phyloP scores from a whole-genome alignment of 495 filamentous ascomycete species.

The Podospora australis region DNA sequence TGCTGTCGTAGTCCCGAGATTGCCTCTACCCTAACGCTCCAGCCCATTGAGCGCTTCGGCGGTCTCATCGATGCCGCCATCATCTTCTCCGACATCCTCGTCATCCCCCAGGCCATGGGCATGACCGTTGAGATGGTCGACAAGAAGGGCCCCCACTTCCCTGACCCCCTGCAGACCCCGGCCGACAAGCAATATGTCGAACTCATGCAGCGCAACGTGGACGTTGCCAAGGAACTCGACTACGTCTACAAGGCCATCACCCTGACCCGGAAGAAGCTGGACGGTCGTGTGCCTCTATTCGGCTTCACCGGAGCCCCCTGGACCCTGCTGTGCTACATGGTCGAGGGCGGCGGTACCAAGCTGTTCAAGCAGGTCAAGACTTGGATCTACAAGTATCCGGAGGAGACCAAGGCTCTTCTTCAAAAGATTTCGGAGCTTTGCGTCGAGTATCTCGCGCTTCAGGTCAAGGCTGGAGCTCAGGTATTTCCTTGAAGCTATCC shows the following conservation, averaged over 20 bases:
- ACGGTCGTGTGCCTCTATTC: slow-evolving; percentile 82
- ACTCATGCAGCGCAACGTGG: slow-evolving; percentile 68
- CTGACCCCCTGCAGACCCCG: slow-evolving; percentile 70
- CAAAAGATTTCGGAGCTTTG: slow-evolving; percentile 89
- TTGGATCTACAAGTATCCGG: slow-evolving; percentile 87
- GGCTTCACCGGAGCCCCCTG: slow-evolving; percentile 98
- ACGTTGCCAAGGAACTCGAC: slow-evolving; percentile 74
- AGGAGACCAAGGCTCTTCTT: slow-evolving; percentile 70
- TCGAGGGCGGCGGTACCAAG: slow-evolving; percentile 92
- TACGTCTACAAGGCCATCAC: slow-evolving; percentile 97
- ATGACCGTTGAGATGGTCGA: slow-evolving; percentile 97
- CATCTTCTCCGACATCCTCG: slow-evolving; percentile 97
- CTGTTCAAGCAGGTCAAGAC: slow-evolving; percentile 86
- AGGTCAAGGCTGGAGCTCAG: slow-evolving; percentile 87
- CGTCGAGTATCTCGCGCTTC: slow-evolving; percentile 86
- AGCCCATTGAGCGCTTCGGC: slow-evolving; percentile 85
- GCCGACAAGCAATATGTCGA: slow-evolving; percentile 73
- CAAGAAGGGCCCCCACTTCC: slow-evolving; percentile 91
- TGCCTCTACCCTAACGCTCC: slow-evolving; percentile 82
- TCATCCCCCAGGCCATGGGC: slow-evolving; percentile 95
- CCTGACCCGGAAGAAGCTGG: slow-evolving; percentile 78
- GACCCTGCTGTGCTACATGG: slow-evolving; percentile 97
- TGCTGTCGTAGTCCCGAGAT: slow-evolving; percentile 92
- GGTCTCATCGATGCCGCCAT: slow-evolving; percentile 94
- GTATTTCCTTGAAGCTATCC: slow-evolving; percentile 25